These are phyloP conservation scores for Flaveria trinervia DNA, from an alignment of 129 eudicot genomes.

Conservation along the genomic window DNA sequence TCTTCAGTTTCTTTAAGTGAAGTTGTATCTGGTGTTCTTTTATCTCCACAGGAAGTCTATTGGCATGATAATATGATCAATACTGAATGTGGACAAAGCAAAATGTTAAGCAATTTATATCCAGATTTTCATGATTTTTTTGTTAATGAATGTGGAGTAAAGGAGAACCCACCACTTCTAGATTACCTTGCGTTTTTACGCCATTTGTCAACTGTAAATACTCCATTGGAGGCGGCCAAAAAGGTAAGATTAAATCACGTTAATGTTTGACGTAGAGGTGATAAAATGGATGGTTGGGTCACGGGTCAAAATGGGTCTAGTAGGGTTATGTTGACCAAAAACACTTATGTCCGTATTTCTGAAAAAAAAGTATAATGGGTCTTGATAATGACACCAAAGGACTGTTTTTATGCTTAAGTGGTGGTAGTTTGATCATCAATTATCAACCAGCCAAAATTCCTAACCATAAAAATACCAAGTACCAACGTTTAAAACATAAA, in stretches of 20 bases:
- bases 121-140: constrained; percentile 77
- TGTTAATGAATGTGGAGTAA: constrained; percentile 83
- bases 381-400: background rate
- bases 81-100: constrained; percentile 32
- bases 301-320: background rate
- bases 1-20: constrained; percentile 37
- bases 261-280: background rate
- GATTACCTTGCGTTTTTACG: constrained; percentile 63
- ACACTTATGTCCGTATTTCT: background rate
- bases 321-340: background rate
- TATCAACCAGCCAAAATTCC: background rate
- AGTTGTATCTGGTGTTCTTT: constrained; percentile 63
- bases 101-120: constrained; percentile 58
- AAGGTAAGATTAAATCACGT: constrained; percentile 35
- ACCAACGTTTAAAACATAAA: background rate
- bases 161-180: constrained; percentile 59
- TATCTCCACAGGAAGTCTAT: constrained; percentile 70
- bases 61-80: constrained; percentile 67
- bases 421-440: background rate
- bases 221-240: constrained; percentile 67
- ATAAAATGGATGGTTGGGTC: background rate
- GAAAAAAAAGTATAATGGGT: background rate
- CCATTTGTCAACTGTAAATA: constrained; percentile 56
- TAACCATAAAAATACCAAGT: background rate
- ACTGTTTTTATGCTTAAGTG: background rate